A percentile compares a stretch with the other conserved stretches of the same genome.
Conservation (phyloP, 768 basidiomycete species). For the Lenzites betulinus region DNA sequence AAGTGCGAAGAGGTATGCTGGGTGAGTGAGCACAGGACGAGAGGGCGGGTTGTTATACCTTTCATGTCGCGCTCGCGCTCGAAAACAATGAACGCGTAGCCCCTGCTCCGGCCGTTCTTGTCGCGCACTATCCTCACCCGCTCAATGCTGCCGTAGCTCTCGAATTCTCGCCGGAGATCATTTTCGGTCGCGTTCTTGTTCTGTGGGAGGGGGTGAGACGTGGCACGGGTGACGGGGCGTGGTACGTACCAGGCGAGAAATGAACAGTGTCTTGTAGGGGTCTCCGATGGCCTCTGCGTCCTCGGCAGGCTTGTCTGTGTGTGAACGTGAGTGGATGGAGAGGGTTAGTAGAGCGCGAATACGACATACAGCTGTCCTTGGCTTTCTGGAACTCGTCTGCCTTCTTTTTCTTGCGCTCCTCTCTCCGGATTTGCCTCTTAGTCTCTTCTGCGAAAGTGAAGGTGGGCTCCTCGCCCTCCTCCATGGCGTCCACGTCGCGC, state of each 20-base stretch:
- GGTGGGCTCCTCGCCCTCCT: conserved; percentile 81
- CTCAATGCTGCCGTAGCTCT: conserved; percentile 93
- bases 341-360: conserved; percentile 4
- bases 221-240: neutral
- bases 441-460: conserved; percentile 85
- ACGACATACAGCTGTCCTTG: conserved; percentile 78
- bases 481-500: conserved; percentile 66
- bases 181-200: conserved; percentile 90
- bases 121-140: conserved; percentile 91
- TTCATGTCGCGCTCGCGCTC: conserved; percentile 99
- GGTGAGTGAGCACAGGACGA: conserved; percentile 23
- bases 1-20: conserved; percentile 22
- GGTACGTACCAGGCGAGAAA: conserved; percentile 76
- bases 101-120: conserved; percentile 82
- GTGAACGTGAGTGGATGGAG: conserved; percentile 11
- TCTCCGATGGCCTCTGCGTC: conserved; percentile 91
- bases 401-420: conserved; percentile 76
- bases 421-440: conserved; percentile 73
- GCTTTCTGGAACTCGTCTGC: conserved; percentile 76
- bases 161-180: conserved; percentile 94
- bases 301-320: conserved; percentile 87
- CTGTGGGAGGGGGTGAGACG: conserved; percentile 43
- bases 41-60: conserved; percentile 51
- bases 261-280: conserved; percentile 98
- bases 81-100: conserved; percentile 97